Conservation (phyloP, 331 rosid species). For the Spiraea crenata region DNA sequence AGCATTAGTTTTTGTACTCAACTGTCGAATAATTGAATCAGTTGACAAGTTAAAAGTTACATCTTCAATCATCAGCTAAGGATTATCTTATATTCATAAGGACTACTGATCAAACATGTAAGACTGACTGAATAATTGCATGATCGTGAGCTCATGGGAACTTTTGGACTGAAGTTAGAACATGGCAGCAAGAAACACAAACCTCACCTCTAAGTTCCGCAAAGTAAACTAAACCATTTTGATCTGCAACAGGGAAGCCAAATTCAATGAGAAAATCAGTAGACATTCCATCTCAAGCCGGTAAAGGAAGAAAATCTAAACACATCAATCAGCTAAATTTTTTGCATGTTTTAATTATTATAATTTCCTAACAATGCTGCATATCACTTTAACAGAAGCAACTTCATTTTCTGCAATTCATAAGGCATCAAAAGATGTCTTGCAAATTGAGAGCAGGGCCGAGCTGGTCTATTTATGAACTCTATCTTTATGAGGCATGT, state of each 20-base stretch:
- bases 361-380: too few relatives aligned
- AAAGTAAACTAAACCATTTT: constrained; percentile 73
- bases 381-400: not conserved
- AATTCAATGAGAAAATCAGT: constrained; percentile 14
- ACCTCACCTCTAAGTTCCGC: constrained; percentile 97
- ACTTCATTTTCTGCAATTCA: not conserved
- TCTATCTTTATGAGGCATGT: not conserved
- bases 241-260: constrained; percentile 54
- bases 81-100: not conserved
- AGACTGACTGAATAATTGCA: not conserved
- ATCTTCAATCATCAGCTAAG: not conserved
- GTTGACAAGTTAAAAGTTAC: not conserved
- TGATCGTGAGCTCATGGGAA: not conserved
- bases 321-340: not conserved
- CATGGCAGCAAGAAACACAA: constrained; percentile 19
- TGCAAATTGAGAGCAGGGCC: not conserved
- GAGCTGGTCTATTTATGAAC: not conserved
- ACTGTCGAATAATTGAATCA: not conserved
- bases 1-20: not conserved
- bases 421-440: too few relatives aligned
- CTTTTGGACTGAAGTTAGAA: not conserved
- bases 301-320: not conserved
- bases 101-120: not conserved
- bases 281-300: not conserved
- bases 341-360: too few relatives aligned